A percentile compares a stretch with the other conserved stretches of the same genome.
Conservation (phyloP, 192 early-diverging fungal species). For the Coemansia sp. region DNA sequence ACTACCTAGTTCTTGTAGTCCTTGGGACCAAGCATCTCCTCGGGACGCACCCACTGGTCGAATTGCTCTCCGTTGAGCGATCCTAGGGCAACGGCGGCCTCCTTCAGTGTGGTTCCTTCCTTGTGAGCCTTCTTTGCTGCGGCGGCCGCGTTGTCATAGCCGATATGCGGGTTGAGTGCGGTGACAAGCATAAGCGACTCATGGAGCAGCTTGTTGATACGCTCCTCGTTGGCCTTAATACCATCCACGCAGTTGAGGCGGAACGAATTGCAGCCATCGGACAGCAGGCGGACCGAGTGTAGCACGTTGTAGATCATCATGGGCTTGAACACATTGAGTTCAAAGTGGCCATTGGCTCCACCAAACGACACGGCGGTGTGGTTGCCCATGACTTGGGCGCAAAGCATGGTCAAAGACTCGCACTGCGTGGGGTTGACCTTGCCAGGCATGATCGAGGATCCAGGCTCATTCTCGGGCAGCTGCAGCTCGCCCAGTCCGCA, state of each 20-base stretch:
- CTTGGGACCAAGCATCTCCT: constrained; percentile 78
- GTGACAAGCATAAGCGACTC: constrained; percentile 98
- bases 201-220: constrained; percentile 84
- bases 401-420: constrained; percentile 99
- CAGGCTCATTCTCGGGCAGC: constrained; percentile 99
- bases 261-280: constrained; percentile 90
- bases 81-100: constrained; percentile 87
- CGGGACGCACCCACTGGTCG: constrained; percentile 93
- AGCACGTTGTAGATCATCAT: constrained; percentile 98
- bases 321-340: constrained; percentile 99
- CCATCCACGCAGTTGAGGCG: constrained; percentile 95
- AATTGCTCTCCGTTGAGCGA: constrained; percentile 90
- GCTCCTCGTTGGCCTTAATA: constrained; percentile 90
- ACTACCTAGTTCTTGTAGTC: constrained; percentile 45
- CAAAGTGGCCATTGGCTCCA: constrained; percentile 97
- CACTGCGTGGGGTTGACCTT: constrained; percentile 99
- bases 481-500: constrained; percentile 96
- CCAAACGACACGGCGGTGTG: constrained; percentile 89
- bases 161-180: constrained; percentile 97
- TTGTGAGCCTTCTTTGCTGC: constrained; percentile 98
- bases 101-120: constrained; percentile 82
- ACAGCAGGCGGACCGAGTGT: constrained; percentile 86
- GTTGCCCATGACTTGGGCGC: constrained; percentile 99
- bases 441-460: constrained; percentile 99
- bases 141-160: constrained; percentile 89